Conservation (phyloP, 192 early-diverging fungal species). For the Kickxella alabastrina region DNA sequence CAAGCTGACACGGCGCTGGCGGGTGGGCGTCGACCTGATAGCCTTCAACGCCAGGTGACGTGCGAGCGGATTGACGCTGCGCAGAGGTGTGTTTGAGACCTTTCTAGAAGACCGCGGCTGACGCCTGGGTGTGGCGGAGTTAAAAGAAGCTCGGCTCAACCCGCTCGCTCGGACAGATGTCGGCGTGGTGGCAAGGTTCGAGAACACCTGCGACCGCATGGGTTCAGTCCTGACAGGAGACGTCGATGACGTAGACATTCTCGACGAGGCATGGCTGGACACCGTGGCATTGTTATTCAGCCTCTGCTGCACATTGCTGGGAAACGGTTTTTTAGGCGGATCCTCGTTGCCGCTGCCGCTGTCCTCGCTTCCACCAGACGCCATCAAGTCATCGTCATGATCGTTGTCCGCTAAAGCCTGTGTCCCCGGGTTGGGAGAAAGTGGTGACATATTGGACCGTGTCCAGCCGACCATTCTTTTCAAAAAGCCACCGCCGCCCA, state of each 20-base stretch:
- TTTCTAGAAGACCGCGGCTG: slow-evolving; percentile 15
- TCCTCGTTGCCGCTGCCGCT: neutral
- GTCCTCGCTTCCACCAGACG: neutral
- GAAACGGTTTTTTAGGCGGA: neutral
- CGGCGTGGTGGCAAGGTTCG: slow-evolving; percentile 23
- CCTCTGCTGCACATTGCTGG: neutral
- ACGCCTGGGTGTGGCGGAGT: slow-evolving; percentile 14
- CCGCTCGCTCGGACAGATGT: neutral
- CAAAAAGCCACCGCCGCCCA: slow-evolving; percentile 28
- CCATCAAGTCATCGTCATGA: slow-evolving; percentile 6
- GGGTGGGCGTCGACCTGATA: slow-evolving; percentile 19
- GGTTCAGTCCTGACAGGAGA: slow-evolving; percentile 39
- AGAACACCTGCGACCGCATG: slow-evolving; percentile 37
- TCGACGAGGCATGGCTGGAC: slow-evolving; percentile 14
- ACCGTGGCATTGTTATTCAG: slow-evolving; percentile 3
- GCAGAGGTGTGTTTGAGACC: slow-evolving; percentile 22
- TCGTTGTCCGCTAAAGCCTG: neutral
- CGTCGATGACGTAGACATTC: slow-evolving; percentile 26
- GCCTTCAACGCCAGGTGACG: slow-evolving; percentile 41
- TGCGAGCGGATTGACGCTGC: slow-evolving; percentile 42
- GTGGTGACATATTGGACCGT: slow-evolving; percentile 16
- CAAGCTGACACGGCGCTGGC: slow-evolving; percentile 2
- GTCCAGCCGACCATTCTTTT: slow-evolving; percentile 35
- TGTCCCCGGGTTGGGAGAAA: slow-evolving; percentile 12
- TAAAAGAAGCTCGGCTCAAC: neutral